Conservation (phyloP, 345 rosid genomes). For the Luvunga scandens region DNA sequence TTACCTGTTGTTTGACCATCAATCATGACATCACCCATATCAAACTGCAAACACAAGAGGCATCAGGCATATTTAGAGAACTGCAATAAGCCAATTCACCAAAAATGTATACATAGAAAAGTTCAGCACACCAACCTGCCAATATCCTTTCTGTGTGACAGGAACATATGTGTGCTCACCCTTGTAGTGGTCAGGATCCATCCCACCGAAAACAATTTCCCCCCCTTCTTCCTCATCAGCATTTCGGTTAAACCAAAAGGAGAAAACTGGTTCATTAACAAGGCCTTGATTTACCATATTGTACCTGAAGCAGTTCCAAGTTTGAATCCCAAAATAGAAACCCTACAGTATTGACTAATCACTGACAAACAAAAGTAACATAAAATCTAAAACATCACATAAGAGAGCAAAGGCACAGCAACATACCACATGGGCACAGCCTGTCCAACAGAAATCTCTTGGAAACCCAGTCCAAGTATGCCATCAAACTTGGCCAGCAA, state of each 20-base stretch:
- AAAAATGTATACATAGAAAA: background rate
- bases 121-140: conserved; percentile 57
- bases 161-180: conserved; percentile 72
- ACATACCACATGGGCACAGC: conserved; percentile 64
- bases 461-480: conserved; percentile 75
- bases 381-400: conserved; percentile 1
- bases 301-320: conserved; percentile 43
- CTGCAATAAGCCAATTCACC: background rate
- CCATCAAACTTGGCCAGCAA: conserved; percentile 87
- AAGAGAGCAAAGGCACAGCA: background rate
- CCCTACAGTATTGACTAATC: background rate
- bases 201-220: conserved; percentile 71
- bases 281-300: conserved; percentile 72
- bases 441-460: conserved; percentile 65
- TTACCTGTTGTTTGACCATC: conserved; percentile 59
- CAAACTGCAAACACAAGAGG: conserved; percentile 42
- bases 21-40: conserved; percentile 65
- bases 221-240: conserved; percentile 65
- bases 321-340: background rate
- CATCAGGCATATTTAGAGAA: background rate
- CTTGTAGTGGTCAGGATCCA: conserved; percentile 58
- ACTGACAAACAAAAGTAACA: background rate
- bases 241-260: conserved; percentile 78
- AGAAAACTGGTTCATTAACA: conserved; percentile 56
- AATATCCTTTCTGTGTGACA: conserved; percentile 59